Evolutionary conservation across 192 early-diverging fungal genomes (phyloP).

Genomic region (Cetraspora pellucida): DNA sequence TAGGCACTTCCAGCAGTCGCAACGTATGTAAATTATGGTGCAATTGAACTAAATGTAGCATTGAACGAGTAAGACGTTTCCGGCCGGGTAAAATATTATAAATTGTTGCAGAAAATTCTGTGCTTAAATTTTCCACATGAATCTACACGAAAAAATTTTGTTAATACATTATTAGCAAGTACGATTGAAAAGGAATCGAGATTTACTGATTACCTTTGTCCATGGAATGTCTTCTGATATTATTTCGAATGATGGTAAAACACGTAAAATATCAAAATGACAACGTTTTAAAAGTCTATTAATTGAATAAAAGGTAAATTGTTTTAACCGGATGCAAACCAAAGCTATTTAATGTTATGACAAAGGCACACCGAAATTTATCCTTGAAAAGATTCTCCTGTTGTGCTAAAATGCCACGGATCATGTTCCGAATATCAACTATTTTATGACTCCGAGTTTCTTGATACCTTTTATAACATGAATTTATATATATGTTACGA

Average conservation of each 20-base stretch:
- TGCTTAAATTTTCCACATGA: neutral
- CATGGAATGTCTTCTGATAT: conserved; percentile 17
- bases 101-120: conserved; percentile 20
- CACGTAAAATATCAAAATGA: conserved; percentile 37
- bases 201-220: conserved; percentile 4
- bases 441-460: conserved; percentile 17
- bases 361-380: neutral
- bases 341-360: neutral
- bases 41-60: conserved; percentile 33
- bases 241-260: conserved; percentile 6
- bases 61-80: conserved; percentile 10
- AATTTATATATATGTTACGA: neutral
- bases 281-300: conserved; percentile 1
- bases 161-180: neutral
- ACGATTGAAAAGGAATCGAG: neutral
- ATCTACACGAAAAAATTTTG: neutral
- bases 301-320: neutral
- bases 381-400: neutral
- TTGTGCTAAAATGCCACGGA: neutral
- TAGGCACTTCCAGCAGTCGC: conserved; percentile 31
- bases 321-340: neutral
- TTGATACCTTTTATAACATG: conserved; percentile 1
- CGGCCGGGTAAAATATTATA: conserved; percentile 31
- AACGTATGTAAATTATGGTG: conserved; percentile 27
- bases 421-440: conserved; percentile 18